These are phyloP conservation scores for Bipolaris oryzae DNA, from an alignment of 2,329 filamentous ascomycete species.

Conservation along the genomic window DNA sequence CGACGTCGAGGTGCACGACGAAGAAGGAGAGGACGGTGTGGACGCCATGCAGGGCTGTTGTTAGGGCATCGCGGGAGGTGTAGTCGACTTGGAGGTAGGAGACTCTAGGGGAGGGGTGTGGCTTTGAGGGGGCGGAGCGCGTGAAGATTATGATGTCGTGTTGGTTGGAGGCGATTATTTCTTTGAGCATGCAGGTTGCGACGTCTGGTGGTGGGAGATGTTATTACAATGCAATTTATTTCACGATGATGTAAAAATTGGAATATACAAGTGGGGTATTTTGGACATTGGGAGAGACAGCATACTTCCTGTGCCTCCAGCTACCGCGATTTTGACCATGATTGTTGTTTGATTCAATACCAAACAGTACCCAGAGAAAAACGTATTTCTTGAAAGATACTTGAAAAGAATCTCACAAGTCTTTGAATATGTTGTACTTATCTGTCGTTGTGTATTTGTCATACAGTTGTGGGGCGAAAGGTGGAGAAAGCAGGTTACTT, in stretches of 20 bases:
- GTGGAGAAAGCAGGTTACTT: no score
- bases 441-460: no score
- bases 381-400: not conserved
- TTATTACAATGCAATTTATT: not conserved
- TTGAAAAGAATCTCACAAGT: no score
- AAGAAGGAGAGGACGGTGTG: constrained; percentile 58
- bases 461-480: no score
- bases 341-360: not conserved
- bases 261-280: not conserved
- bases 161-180: constrained; percentile 55
- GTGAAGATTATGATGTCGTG: constrained; percentile 62
- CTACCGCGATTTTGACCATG: constrained; percentile 47
- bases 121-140: constrained; percentile 42
- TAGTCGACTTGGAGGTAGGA: constrained; percentile 56
- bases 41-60: constrained; percentile 51
- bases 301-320: constrained; percentile 47
- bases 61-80: constrained; percentile 47
- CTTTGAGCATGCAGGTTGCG: constrained; percentile 60
- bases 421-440: no score
- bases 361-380: not conserved
- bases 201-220: constrained; percentile 51
- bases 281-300: not conserved
- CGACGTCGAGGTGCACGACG: constrained; percentile 33
- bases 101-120: constrained; percentile 34
- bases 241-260: not conserved